Evolutionary conservation across 2,329 filamentous ascomycete species (phyloP).

Genomic region (Xylaria arbuscula): DNA sequence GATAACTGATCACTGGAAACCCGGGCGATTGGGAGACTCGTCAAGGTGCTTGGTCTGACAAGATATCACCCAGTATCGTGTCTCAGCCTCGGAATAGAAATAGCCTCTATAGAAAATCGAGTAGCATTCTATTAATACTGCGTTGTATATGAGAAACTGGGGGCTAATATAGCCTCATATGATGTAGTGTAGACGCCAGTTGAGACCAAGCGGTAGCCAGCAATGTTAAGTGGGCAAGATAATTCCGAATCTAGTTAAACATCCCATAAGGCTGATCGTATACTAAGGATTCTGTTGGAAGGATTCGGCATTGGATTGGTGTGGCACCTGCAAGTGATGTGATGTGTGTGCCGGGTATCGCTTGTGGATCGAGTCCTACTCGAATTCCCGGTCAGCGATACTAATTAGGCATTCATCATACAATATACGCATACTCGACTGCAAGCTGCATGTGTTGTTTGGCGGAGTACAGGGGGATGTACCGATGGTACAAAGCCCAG

Average conservation of each 20-base stretch:
- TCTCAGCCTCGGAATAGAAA: conserved; percentile 1
- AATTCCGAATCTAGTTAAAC: no score
- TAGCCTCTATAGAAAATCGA: not conserved
- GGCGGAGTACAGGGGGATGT: conserved; percentile 7
- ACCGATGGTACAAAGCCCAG: conserved; percentile 21
- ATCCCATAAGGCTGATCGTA: conserved; percentile 38
- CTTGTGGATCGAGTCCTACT: conserved; percentile 11
- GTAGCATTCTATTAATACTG: not conserved
- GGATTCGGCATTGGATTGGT: conserved; percentile 36
- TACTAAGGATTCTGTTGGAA: conserved; percentile 24
- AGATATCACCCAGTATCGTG: not conserved
- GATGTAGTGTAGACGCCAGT: not conserved
- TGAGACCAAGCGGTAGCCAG: not conserved
- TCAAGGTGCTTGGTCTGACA: not conserved
- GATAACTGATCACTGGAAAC: conserved; percentile 3
- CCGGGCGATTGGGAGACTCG: not conserved
- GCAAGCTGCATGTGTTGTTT: conserved; percentile 15
- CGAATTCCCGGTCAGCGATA: conserved; percentile 26
- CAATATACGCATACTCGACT: conserved; percentile 10
- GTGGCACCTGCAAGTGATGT: conserved; percentile 26
- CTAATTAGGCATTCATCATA: conserved; percentile 16
- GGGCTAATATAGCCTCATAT: not conserved
- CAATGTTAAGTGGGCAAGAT: not conserved
- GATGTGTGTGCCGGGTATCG: conserved; percentile 19
- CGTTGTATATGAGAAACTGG: not conserved